Conservation (phyloP, 2,329 filamentous ascomycete genomes). For the Cryphonectria radicalis region DNA sequence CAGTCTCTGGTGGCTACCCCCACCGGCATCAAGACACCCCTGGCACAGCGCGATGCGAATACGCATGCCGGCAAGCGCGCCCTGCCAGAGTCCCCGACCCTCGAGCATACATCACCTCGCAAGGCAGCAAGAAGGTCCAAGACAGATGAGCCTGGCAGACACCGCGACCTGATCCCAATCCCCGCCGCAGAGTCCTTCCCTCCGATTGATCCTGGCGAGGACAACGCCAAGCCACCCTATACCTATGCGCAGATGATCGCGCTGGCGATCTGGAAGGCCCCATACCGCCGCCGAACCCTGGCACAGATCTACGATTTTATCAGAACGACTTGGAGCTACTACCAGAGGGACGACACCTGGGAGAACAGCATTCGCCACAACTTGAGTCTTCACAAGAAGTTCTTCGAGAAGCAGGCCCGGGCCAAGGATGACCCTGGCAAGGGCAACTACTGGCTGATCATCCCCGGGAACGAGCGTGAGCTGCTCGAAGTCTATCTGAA, state of each 20-base stretch:
- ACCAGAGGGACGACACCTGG: slow-evolving; percentile 84
- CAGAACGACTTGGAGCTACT: slow-evolving; percentile 90
- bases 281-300: slow-evolving; percentile 81
- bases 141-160: slow-evolving; percentile 28
- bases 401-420: slow-evolving; percentile 84
- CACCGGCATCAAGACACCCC: slow-evolving; percentile 25
- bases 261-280: slow-evolving; percentile 92
- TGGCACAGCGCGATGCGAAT: slow-evolving; percentile 26
- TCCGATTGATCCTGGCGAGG: slow-evolving; percentile 67
- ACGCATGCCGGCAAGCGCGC: slow-evolving; percentile 22
- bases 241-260: slow-evolving; percentile 96
- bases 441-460: slow-evolving; percentile 95
- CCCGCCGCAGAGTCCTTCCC: slow-evolving; percentile 82
- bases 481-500: slow-evolving; percentile 72
- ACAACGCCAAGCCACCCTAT: slow-evolving; percentile 85
- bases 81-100: slow-evolving; percentile 26
- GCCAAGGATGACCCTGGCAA: slow-evolving; percentile 98
- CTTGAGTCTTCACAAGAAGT: slow-evolving; percentile 93
- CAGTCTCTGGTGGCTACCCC: slow-evolving; percentile 26
- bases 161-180: slow-evolving; percentile 42
- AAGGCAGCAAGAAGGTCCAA: slow-evolving; percentile 29
- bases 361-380: slow-evolving; percentile 99
- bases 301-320: slow-evolving; percentile 99
- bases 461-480: slow-evolving; percentile 78
- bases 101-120: slow-evolving; percentile 27